Evolutionary conservation across 495 filamentous ascomycete species (phyloP).

Genomic region (Tricharina praecox): DNA sequence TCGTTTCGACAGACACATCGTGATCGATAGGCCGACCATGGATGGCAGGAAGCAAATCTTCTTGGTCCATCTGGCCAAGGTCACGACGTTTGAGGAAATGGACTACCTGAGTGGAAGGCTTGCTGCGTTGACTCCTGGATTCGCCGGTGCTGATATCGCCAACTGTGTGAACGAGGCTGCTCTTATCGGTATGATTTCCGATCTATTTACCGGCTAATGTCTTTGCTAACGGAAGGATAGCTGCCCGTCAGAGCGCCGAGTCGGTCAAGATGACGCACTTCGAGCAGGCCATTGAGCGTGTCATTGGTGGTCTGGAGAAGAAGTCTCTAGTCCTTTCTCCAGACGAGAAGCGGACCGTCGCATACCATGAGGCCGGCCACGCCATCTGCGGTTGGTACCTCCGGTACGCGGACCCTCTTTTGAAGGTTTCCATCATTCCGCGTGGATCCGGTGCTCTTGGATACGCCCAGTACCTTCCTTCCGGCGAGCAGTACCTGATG

Average conservation of each 20-base stretch:
- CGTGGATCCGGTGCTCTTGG: conserved; percentile 84
- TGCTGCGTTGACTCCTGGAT: conserved; percentile 82
- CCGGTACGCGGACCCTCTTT: conserved; percentile 83
- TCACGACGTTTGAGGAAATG: conserved; percentile 75
- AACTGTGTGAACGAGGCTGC: conserved; percentile 97
- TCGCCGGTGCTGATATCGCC: conserved; percentile 92
- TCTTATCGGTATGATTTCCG: conserved; percentile 60
- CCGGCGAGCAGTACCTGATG: conserved; percentile 82
- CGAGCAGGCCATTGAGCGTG: conserved; percentile 92
- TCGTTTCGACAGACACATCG: conserved; percentile 88
- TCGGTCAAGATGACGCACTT: conserved; percentile 76
- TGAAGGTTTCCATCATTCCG: conserved; percentile 97
- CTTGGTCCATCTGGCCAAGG: conserved; percentile 77
- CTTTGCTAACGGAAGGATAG: too few species aligned
- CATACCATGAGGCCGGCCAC: conserved; percentile 95
- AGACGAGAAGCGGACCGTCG: conserved; percentile 83
- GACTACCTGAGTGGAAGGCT: conserved; percentile 75
- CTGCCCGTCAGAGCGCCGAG: conserved; percentile 62
- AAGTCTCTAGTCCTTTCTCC: conserved; percentile 85
- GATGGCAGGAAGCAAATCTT: conserved; percentile 94
- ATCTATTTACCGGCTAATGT: background rate
- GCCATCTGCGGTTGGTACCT: conserved; percentile 98
- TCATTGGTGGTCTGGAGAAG: conserved; percentile 89
- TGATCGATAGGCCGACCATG: conserved; percentile 88
- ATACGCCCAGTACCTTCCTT: conserved; percentile 91